Percentiles rank a stretch among this genome's conserved stretches.
These are phyloP conservation scores for Rhododendron mucronatum DNA, from an alignment of 148 eudicot species.

Conservation along the genomic window DNA sequence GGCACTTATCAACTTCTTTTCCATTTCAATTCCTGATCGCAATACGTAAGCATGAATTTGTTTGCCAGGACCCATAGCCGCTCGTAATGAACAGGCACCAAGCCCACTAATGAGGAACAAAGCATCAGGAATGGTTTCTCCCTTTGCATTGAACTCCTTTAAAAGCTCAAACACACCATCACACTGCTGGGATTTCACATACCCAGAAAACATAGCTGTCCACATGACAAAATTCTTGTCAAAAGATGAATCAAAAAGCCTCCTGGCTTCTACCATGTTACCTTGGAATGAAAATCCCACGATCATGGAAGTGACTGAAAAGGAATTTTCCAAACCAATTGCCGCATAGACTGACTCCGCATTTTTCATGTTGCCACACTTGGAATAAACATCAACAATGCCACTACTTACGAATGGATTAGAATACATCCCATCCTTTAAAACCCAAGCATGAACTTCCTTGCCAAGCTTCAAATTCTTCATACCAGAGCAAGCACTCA, in stretches of 20 bases:
- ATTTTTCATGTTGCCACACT: slow-evolving; percentile 63
- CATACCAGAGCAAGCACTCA: slow-evolving; percentile 62
- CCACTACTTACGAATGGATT: slow-evolving; percentile 67
- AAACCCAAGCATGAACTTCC: slow-evolving; percentile 70
- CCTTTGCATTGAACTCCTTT: slow-evolving; percentile 31
- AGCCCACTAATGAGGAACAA: slow-evolving; percentile 49
- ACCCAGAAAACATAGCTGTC: slow-evolving; percentile 80
- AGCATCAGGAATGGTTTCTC: slow-evolving; percentile 35
- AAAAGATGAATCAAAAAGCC: slow-evolving; percentile 58
- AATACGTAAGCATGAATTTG: slow-evolving; percentile 64
- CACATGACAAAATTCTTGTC: slow-evolving; percentile 61
- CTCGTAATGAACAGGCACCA: slow-evolving; percentile 63
- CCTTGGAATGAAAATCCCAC: slow-evolving; percentile 69
- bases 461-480: slow-evolving; percentile 60
- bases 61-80: slow-evolving; percentile 62
- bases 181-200: slow-evolving; percentile 55
- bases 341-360: slow-evolving; percentile 48
- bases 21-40: slow-evolving; percentile 38
- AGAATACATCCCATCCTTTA: slow-evolving; percentile 36
- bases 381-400: slow-evolving; percentile 73
- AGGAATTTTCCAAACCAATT: slow-evolving; percentile 41
- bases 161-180: slow-evolving; percentile 60
- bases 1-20: slow-evolving; percentile 53
- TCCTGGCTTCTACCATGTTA: slow-evolving; percentile 65
- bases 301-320: slow-evolving; percentile 63